These are phyloP conservation scores for Leccinum sublutescens DNA, from an alignment of 768 basidiomycete species.

Conservation along the genomic window DNA sequence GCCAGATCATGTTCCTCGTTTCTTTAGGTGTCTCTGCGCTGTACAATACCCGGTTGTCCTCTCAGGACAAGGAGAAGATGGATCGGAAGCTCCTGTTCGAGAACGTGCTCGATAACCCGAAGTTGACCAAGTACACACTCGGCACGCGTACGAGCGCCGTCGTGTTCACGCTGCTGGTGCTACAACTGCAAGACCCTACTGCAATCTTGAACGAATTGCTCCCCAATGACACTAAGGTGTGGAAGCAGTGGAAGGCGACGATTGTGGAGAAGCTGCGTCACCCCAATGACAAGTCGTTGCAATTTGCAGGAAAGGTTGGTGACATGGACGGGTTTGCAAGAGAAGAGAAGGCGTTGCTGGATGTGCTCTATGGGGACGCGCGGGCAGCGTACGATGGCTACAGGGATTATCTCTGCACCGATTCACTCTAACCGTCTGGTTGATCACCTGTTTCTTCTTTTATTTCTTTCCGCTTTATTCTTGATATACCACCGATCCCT, in stretches of 20 bases:
- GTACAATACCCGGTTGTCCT: slow-evolving; percentile 24
- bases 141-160: slow-evolving; percentile 18
- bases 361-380: slow-evolving; percentile 12
- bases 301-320: background rate
- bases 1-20: slow-evolving; percentile 31
- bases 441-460: background rate
- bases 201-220: slow-evolving; percentile 15
- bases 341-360: slow-evolving; percentile 10
- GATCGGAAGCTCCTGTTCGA: slow-evolving; percentile 16
- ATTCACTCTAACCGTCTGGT: slow-evolving; percentile 1
- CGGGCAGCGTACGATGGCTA: slow-evolving; percentile 16
- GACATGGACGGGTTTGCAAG: slow-evolving; percentile 5
- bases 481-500: no score
- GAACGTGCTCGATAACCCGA: slow-evolving; percentile 11
- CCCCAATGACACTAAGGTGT: slow-evolving; percentile 23
- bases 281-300: background rate
- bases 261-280: slow-evolving; percentile 4
- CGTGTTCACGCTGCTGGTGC: slow-evolving; percentile 16
- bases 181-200: slow-evolving; percentile 3
- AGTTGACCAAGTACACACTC: slow-evolving; percentile 14
- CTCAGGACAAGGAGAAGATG: slow-evolving; percentile 29
- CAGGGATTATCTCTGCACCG: slow-evolving; percentile 8
- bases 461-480: background rate
- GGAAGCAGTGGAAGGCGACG: slow-evolving; percentile 18
- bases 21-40: slow-evolving; percentile 28